Evolutionary conservation across 306 rosid genomes (phyloP).

Genomic region (Gastrolobium bilobum): DNA sequence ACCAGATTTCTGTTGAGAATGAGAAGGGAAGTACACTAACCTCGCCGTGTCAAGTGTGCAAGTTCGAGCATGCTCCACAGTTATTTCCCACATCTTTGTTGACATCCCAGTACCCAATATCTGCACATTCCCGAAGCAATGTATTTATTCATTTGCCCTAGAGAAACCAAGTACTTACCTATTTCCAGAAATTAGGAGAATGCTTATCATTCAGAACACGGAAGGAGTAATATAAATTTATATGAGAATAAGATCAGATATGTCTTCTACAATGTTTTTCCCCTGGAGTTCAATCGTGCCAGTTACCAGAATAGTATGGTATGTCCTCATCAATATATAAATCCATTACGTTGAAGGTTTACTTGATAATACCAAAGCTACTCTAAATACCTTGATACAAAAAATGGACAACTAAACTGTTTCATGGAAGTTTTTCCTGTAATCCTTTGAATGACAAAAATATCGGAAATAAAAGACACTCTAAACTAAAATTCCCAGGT

Average conservation of each 20-base stretch:
- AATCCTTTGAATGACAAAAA: slow-evolving; percentile 34
- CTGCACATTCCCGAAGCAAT: slow-evolving; percentile 61
- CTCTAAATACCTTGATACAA: slow-evolving; percentile 17
- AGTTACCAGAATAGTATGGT: slow-evolving; percentile 13
- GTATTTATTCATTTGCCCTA: slow-evolving; percentile 38
- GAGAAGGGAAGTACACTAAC: slow-evolving; percentile 59
- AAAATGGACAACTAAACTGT: background rate
- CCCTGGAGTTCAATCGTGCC: slow-evolving; percentile 7
- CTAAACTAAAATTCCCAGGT: slow-evolving; percentile 25
- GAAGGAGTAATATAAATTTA: slow-evolving; percentile 3
- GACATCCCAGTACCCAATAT: slow-evolving; percentile 98
- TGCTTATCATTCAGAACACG: slow-evolving; percentile 26
- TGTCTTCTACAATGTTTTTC: slow-evolving; percentile 14
- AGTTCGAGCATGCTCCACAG: slow-evolving; percentile 93
- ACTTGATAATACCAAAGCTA: slow-evolving; percentile 41
- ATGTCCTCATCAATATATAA: background rate
- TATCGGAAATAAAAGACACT: slow-evolving; percentile 12
- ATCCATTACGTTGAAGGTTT: slow-evolving; percentile 25
- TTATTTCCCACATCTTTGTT: slow-evolving; percentile 98
- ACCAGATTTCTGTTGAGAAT: slow-evolving; percentile 70
- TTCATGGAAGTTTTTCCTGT: background rate
- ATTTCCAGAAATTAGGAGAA: slow-evolving; percentile 28
- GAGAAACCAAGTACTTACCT: slow-evolving; percentile 30
- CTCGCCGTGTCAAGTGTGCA: slow-evolving; percentile 69
- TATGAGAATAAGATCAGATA: slow-evolving; percentile 7